Base-by-base conservation (phyloP, 768 basidiomycete genomes). In the Pholiota microspora region DNA sequence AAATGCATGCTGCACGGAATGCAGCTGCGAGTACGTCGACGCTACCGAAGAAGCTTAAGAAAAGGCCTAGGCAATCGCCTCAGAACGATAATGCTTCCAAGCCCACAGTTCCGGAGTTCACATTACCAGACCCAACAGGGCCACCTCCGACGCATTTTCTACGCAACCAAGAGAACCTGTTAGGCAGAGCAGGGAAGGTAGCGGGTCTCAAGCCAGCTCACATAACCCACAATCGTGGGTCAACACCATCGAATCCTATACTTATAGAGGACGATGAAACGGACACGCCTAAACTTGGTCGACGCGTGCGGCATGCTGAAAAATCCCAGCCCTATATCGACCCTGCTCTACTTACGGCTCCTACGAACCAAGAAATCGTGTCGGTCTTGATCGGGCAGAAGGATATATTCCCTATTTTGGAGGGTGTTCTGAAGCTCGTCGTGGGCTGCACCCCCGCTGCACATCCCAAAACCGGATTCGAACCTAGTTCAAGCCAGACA, bases 181-280 rank as follows among this genome's bases (percentile, higher is more conserved):
- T 92, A 7, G 89, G 89, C 7, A 76, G 78, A 15, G 89, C 89
- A 9, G 89, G 89, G 31, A 69, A 87, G 36, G 82, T 92, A 16
- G 83, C 80, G 34, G 81, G 81, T 3, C 73, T 91, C 21, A 84
- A 83, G 50, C 83, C 88, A 23, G 72, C 81, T 15, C 73, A 76
- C 32, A 73, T 84, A 21, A 68, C 77, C 15, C 74, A 71, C 50
- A 64, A 67, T 28, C 76, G 75, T 31, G 89, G 89, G 4, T 69
- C 77, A 2, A 82, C 80, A 0, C 67, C 83, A 12, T 64, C 75
- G 12, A 83, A 90, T 63, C 88, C 89, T 0, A 91, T 92, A 36
- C 75, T 90, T 2, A 71, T 92, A 24, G 84, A 89, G 18, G 88
- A 89, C 44, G 79, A 89, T 16, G 88, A 88, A 44, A 79, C 77